These are phyloP conservation scores for Nephelium lappaceum DNA, from an alignment of 345 rosid species.

Conservation along the genomic window DNA sequence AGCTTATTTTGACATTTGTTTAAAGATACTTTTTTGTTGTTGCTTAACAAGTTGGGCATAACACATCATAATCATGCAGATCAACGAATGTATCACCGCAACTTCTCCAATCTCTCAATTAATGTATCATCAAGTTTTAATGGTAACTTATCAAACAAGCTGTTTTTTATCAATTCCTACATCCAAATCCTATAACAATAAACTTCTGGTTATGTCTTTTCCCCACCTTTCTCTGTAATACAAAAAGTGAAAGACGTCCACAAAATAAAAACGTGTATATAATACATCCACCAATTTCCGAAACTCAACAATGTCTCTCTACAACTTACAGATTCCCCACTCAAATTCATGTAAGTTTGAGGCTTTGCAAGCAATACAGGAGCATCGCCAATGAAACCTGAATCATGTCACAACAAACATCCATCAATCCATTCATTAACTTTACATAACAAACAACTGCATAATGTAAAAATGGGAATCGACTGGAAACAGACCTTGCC, in stretches of 20 bases:
- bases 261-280: neutral
- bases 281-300: neutral
- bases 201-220: too few relatives aligned
- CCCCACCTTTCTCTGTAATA: neutral
- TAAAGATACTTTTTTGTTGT: too few relatives aligned
- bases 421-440: neutral
- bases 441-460: neutral
- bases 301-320: neutral
- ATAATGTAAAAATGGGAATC: neutral
- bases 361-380: constrained; percentile 77
- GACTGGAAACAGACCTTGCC: constrained; percentile 51
- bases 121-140: neutral
- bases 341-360: constrained; percentile 93
- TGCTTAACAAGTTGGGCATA: neutral
- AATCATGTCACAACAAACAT: constrained; percentile 5
- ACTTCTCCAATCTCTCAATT: neutral
- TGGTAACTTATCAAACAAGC: neutral
- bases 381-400: constrained; percentile 60
- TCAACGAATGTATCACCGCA: neutral
- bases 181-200: neutral
- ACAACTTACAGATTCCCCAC: constrained; percentile 81
- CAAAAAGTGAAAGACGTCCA: neutral
- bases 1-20: neutral
- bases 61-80: neutral
- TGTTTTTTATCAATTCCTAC: neutral